phyloP scores from a whole-genome alignment of 2,329 filamentous ascomycete genomes.

The Trichoderma semiorbis region DNA sequence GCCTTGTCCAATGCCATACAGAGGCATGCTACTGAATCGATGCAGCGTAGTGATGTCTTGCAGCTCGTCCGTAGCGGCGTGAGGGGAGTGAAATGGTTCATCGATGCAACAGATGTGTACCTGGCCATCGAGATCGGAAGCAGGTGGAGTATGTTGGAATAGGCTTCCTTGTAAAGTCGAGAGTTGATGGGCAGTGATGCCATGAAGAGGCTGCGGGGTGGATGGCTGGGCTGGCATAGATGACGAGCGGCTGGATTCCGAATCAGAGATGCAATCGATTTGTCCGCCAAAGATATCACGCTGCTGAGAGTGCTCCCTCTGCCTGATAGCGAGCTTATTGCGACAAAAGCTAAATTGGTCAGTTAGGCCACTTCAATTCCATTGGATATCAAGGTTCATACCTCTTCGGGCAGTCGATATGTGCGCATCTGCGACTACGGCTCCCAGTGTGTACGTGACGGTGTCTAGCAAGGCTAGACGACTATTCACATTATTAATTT shows the following conservation, averaged over 20 bases:
- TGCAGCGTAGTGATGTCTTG: slow-evolving; percentile 50
- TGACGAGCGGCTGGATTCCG: slow-evolving; percentile 57
- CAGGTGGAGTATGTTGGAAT: slow-evolving; percentile 53
- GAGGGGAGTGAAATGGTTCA: slow-evolving; percentile 43
- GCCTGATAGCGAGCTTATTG: slow-evolving; percentile 69
- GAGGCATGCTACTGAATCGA: slow-evolving; percentile 44
- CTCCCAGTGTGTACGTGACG: slow-evolving; percentile 65
- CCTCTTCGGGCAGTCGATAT: slow-evolving; percentile 62
- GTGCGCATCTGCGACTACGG: slow-evolving; percentile 61
- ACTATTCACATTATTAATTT: slow-evolving; percentile 38
- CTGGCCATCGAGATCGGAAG: slow-evolving; percentile 52
- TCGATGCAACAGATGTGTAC: slow-evolving; percentile 43
- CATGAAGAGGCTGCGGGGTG: slow-evolving; percentile 50
- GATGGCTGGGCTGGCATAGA: slow-evolving; percentile 53
- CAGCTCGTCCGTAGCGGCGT: slow-evolving; percentile 43
- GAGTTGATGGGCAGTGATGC: slow-evolving; percentile 38
- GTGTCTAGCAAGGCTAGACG: slow-evolving; percentile 62
- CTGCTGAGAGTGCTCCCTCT: slow-evolving; percentile 60
- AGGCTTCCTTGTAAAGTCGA: slow-evolving; percentile 36
- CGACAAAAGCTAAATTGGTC: slow-evolving; percentile 60
- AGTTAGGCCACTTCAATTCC: neutral
- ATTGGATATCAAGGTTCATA: slow-evolving; percentile 29
- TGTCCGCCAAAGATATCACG: slow-evolving; percentile 53
- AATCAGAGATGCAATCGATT: slow-evolving; percentile 52
- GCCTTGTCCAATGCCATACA: slow-evolving; percentile 58